Percentiles rank a stretch among this genome's conserved stretches.
Conservation (phyloP, 2,329 filamentous ascomycete species). For the Phyllosticta citriasiana region DNA sequence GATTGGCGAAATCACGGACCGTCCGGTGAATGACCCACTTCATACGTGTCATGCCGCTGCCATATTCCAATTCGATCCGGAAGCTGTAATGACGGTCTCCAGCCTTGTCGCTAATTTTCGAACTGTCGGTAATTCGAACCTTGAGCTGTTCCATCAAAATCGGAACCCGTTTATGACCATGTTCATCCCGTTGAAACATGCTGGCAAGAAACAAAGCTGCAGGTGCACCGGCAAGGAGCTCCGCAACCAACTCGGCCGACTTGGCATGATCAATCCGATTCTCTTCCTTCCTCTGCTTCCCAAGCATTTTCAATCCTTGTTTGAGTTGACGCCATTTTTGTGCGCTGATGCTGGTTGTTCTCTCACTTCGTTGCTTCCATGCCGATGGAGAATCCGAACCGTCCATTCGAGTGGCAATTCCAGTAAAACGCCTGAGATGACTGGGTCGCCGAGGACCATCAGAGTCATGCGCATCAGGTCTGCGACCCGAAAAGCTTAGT, state of each 20-base stretch:
- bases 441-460: constrained; percentile 27
- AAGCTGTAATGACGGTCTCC: constrained; percentile 72
- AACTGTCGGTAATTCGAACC: constrained; percentile 72
- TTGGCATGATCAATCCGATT: constrained; percentile 83
- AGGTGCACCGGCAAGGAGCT: constrained; percentile 82
- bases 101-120: constrained; percentile 49
- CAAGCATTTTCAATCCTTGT: constrained; percentile 69
- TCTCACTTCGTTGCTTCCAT: constrained; percentile 35
- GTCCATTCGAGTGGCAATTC: constrained; percentile 27
- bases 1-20: constrained; percentile 78
- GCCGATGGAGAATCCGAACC: constrained; percentile 31
- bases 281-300: constrained; percentile 72
- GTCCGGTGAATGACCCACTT: constrained; percentile 87
- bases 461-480: constrained; percentile 26
- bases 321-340: constrained; percentile 93
- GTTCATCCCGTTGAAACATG: constrained; percentile 96
- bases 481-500: constrained; percentile 18
- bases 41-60: constrained; percentile 91
- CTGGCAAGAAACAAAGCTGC: constrained; percentile 90
- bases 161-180: constrained; percentile 88
- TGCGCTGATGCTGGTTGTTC: constrained; percentile 43
- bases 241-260: constrained; percentile 91
- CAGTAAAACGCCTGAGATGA: constrained; percentile 36
- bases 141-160: constrained; percentile 93
- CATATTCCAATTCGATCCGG: constrained; percentile 88